phyloP scores from a whole-genome alignment of 352 stramenopile genomes.

The Thraustochytrium sp. region DNA sequence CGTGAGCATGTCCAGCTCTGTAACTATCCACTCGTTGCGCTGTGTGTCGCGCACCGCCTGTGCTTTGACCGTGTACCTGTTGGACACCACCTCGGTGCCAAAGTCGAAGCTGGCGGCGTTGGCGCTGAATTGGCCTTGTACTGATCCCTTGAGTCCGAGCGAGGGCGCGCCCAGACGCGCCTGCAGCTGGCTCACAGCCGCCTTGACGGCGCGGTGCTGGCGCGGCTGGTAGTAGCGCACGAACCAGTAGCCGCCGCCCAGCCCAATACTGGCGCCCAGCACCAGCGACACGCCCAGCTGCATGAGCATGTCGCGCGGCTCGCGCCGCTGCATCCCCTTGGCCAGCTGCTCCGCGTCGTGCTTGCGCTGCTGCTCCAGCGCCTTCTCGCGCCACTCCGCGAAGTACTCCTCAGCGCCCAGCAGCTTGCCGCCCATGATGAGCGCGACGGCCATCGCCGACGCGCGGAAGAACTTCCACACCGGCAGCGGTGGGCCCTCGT shows the following conservation, averaged over 20 bases:
- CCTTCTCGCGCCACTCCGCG: not conserved
- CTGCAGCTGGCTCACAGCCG: not conserved
- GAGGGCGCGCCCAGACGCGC: not conserved
- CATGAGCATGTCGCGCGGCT: not conserved
- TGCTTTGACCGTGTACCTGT: too few relatives aligned
- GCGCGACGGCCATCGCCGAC: not conserved
- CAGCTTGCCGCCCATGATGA: not conserved
- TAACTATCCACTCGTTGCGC: too few relatives aligned
- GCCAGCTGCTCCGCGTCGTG: not conserved
- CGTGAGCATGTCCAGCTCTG: too few relatives aligned
- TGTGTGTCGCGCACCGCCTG: too few relatives aligned
- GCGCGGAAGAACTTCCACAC: constrained; percentile 7
- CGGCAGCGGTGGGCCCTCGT: not conserved
- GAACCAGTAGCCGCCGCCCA: not conserved
- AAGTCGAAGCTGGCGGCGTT: too few relatives aligned
- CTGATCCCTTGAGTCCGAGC: too few relatives aligned
- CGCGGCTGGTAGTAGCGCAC: not conserved
- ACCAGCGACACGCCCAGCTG: not conserved
- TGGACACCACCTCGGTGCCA: too few relatives aligned
- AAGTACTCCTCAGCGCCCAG: not conserved
- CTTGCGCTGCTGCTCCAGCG: not conserved
- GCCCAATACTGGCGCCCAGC: not conserved
- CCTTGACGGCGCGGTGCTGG: not conserved
- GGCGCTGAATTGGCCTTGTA: too few relatives aligned
- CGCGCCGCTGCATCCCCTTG: not conserved